phyloP scores from a whole-genome alignment of 2,329 filamentous ascomycete species.

The Microcyclospora pomicola region DNA sequence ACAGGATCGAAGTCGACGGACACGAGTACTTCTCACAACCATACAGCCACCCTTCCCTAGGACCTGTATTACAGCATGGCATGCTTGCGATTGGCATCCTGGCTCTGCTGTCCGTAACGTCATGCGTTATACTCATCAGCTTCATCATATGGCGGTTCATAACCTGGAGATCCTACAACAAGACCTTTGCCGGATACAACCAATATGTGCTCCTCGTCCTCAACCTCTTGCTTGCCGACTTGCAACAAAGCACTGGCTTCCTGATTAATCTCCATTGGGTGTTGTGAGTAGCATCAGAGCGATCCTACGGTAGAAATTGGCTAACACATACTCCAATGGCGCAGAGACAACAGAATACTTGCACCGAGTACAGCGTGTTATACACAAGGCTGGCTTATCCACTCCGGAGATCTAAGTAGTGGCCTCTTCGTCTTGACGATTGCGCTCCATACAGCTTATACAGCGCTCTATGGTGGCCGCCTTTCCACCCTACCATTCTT shows the following conservation, averaged over 20 bases:
- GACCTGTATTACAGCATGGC: conserved; percentile 11
- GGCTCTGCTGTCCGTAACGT: conserved; percentile 18
- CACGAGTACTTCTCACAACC: conserved; percentile 17
- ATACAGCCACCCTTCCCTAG: conserved; percentile 15
- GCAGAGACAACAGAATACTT: conserved; percentile 35
- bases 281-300: too few species aligned
- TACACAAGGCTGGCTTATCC: conserved; percentile 55
- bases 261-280: conserved; percentile 49
- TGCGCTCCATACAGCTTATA: conserved; percentile 52
- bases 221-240: conserved; percentile 54
- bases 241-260: conserved; percentile 52
- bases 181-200: conserved; percentile 31
- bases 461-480: conserved; percentile 43
- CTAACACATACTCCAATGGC: too few species aligned
- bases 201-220: conserved; percentile 58
- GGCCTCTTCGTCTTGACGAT: conserved; percentile 55
- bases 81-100: conserved; percentile 18
- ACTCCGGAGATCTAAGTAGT: conserved; percentile 50
- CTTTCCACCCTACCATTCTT: conserved; percentile 40
- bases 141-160: conserved; percentile 20
- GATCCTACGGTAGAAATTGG: too few species aligned
- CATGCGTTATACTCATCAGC: conserved; percentile 15
- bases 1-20: conserved; percentile 10
- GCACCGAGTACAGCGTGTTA: conserved; percentile 44
- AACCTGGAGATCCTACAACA: conserved; percentile 19